Evolutionary conservation across 148 eudicot species (phyloP).

Genomic region (Chenopodium berlandieri): DNA sequence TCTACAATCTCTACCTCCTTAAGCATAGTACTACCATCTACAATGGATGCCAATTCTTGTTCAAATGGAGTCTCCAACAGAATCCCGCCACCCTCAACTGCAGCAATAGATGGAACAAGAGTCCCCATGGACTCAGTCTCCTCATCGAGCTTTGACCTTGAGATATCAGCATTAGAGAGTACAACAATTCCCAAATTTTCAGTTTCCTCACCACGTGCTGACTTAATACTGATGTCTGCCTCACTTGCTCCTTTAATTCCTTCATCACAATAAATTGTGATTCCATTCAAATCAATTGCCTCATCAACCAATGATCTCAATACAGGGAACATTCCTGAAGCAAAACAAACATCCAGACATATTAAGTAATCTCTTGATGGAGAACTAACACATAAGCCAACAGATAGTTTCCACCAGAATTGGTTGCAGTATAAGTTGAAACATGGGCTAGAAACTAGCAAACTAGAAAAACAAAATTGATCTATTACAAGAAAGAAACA

Average conservation of each 20-base stretch:
- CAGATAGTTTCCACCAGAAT: neutral
- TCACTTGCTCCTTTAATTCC: conserved; percentile 27
- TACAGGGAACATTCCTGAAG: conserved; percentile 56
- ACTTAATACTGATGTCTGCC: conserved; percentile 25
- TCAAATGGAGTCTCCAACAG: conserved; percentile 22
- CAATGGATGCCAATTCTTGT: conserved; percentile 15
- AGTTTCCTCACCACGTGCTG: conserved; percentile 28
- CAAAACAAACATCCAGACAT: conserved; percentile 7
- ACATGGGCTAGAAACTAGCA: neutral
- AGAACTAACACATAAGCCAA: neutral
- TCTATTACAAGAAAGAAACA: neutral
- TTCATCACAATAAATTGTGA: conserved; percentile 37
- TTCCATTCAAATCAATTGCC: conserved; percentile 53
- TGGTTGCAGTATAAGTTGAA: neutral
- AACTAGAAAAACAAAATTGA: neutral
- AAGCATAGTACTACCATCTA: conserved; percentile 23
- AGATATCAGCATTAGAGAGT: conserved; percentile 16
- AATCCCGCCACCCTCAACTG: conserved; percentile 26
- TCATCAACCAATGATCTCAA: conserved; percentile 61
- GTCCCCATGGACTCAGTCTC: conserved; percentile 29
- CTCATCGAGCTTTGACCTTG: conserved; percentile 28
- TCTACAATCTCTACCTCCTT: conserved; percentile 27
- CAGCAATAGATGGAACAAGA: conserved; percentile 22
- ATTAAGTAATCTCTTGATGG: neutral
- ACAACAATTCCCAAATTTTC: conserved; percentile 23